A percentile compares a stretch with the other conserved stretches of the same genome.
phyloP scores from a whole-genome alignment of 345 rosid species.

The Euphorbia lathyris region DNA sequence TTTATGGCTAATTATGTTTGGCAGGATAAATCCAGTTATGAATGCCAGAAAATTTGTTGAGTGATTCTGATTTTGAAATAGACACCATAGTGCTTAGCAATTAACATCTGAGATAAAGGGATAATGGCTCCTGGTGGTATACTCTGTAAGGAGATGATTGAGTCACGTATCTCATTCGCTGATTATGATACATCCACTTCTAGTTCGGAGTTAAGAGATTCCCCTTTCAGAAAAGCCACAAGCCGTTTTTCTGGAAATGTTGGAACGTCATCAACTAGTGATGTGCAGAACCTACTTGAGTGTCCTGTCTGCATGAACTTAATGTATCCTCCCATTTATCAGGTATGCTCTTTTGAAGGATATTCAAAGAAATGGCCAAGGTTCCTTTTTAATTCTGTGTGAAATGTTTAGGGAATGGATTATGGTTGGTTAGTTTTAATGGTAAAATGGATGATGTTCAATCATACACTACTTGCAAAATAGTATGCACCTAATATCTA shows the following conservation, averaged over 20 bases:
- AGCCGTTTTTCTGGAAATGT: conserved; percentile 42
- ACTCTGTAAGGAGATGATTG: conserved; percentile 47
- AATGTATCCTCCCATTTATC: conserved; percentile 86
- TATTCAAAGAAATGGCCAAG: not conserved
- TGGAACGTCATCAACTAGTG: conserved; percentile 49
- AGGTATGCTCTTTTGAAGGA: conserved; percentile 41
- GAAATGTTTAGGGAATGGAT: not conserved
- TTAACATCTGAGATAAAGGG: conserved; percentile 16
- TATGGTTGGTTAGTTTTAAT: not conserved
- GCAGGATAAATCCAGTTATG: conserved; percentile 11
- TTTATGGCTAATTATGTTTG: not conserved
- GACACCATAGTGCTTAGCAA: conserved; percentile 6
- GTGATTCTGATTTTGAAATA: not conserved
- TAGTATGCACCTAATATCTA: not conserved
- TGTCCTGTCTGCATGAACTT: conserved; percentile 72
- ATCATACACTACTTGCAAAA: not conserved
- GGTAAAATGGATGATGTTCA: not conserved
- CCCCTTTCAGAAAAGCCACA: conserved; percentile 43
- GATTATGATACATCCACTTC: conserved; percentile 49
- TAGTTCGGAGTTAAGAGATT: conserved; percentile 38
- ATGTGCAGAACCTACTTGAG: conserved; percentile 77
- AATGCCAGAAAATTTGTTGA: conserved; percentile 6
- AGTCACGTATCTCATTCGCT: conserved; percentile 37
- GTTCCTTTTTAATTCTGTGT: no score
- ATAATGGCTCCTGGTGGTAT: conserved; percentile 60